A percentile compares a stretch with the other conserved stretches of the same genome.
Evolutionary conservation across 139 green algal species (phyloP).

Genomic region (Trebouxia sp.): DNA sequence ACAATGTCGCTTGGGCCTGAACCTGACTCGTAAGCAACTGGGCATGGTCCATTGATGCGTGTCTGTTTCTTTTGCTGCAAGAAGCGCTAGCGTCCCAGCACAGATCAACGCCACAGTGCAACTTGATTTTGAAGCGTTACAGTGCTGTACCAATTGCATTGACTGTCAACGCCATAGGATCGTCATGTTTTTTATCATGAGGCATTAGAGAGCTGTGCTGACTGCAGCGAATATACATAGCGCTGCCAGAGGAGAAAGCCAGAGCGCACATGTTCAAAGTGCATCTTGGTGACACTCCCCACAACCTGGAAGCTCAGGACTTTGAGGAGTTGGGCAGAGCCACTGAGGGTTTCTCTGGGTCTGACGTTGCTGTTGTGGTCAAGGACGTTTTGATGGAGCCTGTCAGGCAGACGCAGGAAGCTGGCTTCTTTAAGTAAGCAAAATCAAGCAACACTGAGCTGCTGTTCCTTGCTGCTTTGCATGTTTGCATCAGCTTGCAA

Average conservation of each 20-base stretch:
- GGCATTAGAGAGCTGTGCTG: background rate
- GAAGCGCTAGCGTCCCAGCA: no score
- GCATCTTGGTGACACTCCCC: constrained; percentile 94
- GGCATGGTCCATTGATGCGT: no score
- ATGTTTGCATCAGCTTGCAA: background rate
- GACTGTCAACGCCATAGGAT: no score
- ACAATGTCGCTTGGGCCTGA: no score
- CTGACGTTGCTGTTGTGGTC: constrained; percentile 79
- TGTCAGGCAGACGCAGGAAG: constrained; percentile 91
- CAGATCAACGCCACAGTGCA: no score
- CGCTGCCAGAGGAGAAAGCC: constrained; percentile 89
- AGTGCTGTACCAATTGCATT: no score
- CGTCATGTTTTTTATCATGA: no score
- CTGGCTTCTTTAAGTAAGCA: constrained; percentile 86
- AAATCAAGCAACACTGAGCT: background rate
- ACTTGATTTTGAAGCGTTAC: no score
- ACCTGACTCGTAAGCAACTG: no score
- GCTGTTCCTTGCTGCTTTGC: background rate
- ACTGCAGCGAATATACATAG: constrained; percentile 98
- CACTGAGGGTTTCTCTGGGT: constrained; percentile 93
- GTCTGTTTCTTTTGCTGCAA: no score
- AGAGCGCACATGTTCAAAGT: constrained; percentile 95
- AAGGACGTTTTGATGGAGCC: constrained; percentile 99
- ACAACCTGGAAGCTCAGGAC: constrained; percentile 70
- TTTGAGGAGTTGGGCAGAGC: constrained; percentile 78